Conservation (phyloP, 169 alveolate species). For the Cyclospora cayetanensis region DNA sequence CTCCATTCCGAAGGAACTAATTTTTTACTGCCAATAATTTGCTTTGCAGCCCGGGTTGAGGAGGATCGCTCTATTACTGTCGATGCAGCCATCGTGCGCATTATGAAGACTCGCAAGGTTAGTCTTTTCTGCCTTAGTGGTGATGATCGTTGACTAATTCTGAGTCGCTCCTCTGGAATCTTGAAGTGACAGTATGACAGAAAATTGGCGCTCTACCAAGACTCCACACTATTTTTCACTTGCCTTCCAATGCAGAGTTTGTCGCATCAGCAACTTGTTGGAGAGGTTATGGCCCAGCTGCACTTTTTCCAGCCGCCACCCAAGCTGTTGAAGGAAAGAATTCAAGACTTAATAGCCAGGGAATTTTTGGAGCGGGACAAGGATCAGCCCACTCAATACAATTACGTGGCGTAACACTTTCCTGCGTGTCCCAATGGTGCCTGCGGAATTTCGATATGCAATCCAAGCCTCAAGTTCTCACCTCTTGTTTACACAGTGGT, state of each 20-base stretch:
- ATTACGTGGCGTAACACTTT: constrained; percentile 78
- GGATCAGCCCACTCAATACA: constrained; percentile 77
- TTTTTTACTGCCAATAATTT: too few relatives aligned
- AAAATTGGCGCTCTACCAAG: not conserved
- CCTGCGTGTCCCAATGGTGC: too few relatives aligned
- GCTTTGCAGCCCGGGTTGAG: constrained; percentile 78
- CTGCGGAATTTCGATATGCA: too few relatives aligned
- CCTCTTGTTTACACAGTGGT: too few relatives aligned
- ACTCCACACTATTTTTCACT: not conserved
- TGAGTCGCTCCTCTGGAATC: not conserved
- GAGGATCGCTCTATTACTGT: constrained; percentile 91
- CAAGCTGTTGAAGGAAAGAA: constrained; percentile 83
- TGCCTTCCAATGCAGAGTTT: constrained; percentile 58
- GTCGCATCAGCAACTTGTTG: constrained; percentile 78
- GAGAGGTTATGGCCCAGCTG: constrained; percentile 78
- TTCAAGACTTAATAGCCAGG: constrained; percentile 87
- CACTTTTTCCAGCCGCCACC: constrained; percentile 81
- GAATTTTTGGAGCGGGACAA: constrained; percentile 88
- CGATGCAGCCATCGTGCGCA: constrained; percentile 93
- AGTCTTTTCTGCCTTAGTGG: not conserved
- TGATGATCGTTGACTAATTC: not conserved
- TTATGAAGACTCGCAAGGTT: constrained; percentile 88
- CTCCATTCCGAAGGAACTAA: too few relatives aligned
- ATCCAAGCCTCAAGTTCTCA: too few relatives aligned
- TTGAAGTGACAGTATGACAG: not conserved